Evolutionary conservation across 2,329 filamentous ascomycete genomes (phyloP), one percentile per base, ranked within the genome.

Genomic region (Xylaria sp.): DNA sequence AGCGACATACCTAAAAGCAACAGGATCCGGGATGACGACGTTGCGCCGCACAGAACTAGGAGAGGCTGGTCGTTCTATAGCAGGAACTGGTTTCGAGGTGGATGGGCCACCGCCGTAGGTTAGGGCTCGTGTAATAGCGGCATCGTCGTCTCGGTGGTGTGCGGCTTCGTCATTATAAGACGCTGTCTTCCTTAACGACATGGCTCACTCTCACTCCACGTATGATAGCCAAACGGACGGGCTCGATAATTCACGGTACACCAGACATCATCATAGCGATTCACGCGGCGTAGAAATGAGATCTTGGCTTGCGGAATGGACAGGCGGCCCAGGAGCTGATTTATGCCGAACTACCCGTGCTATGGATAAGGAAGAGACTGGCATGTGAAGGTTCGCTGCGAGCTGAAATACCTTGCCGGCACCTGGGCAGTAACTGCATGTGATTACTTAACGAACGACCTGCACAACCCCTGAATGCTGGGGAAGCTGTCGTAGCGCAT

Each of bases 11-110:
- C 83, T 82, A 70, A 89, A 85, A 9, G 87, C 85, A 58, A 88
- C 82, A 20, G 87, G 86, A 72, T 89, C 87, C 2, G 87, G 85
- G 69, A 89, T 83, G n/a, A 87, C 85, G 34, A 89, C 80, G 70
- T 82, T 80, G 66, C 84, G 84, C 52, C 82, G 79, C 30, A 72
- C 72, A 8, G 76, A 69, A 18, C 56, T 73, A 3, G 79, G 75
- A 20, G 78, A 75, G 25, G 77, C 69, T 8, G 72, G 63, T 48
- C 69, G 66, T 4, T 72, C 69, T 41, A 63, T 50, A 32, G 52
- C 57, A 43, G 61, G 59, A 8, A 63, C 36, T 56, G 66, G 68
- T 61, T 69, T 71, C 15, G 66, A 28, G 41, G 71, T 71, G 46
- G 67, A 43, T 25, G 74, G 65, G 41, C 70, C 58, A 66, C 75